Base-by-base conservation (phyloP, 768 basidiomycete species). In the Phlebiopsis gigantea region DNA sequence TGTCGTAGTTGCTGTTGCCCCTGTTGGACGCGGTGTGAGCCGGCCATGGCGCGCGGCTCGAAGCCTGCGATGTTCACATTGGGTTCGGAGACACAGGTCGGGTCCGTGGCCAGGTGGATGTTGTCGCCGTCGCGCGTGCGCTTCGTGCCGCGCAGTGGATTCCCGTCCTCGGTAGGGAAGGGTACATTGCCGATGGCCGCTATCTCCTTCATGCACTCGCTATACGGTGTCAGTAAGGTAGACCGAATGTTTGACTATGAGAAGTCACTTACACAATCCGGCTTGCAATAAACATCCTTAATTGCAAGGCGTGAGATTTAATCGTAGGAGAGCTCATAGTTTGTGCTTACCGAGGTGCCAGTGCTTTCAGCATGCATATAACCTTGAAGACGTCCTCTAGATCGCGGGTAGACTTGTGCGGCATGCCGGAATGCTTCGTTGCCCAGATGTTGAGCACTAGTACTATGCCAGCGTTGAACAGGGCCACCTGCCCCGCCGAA, bases 81-180 rank as follows among this genome's bases (percentile, higher is more conserved):
- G 34, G 12, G 12, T 2, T 10, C 34, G 12, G 34, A 10, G 12
- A 17, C 8, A 10, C 12, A 10, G 12, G 34, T 17, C 34, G 34
- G 34, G 8, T 39, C 34, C 0, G 84, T 85, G 1, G 88, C 71
- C n/a, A 85, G 83, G 2, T 85, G 84, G 4, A 81, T 83, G 0
- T 77, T 82, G 1, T 88, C 71, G 60, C 87, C 84, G 58, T 79
- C 87, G 84, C 83, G 85, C 85, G 57, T 46, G 1, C 5, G 34
- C 17, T 1, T n/a, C 45, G n/a, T 29, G 17, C n/a, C n/a, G 26
- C 21, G 10, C 22, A 19, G 8, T 15, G 29, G 26, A 19, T 25
- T 28, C 30, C 14, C 25, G 4, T 14, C 10, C 43, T 21, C 28
- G 14, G 41, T 19, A 22, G 28, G 25, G 4, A 71, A 65, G 50